phyloP scores from a whole-genome alignment of 2,329 filamentous ascomycete species.

The Domatiomyces globalis region DNA sequence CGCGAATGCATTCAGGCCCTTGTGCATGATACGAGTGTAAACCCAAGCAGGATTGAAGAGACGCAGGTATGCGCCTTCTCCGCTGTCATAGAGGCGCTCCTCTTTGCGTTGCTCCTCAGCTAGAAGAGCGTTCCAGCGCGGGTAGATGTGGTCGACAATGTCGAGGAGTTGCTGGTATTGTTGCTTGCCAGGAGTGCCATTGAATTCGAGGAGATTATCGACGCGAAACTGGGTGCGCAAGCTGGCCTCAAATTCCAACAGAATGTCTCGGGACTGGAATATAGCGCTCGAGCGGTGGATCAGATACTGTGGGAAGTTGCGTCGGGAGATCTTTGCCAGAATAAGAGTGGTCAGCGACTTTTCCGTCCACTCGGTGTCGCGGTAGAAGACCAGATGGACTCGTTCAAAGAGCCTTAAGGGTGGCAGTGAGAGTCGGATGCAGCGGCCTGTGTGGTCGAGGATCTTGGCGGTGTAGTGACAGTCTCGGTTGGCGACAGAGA shows the following conservation, averaged over 20 bases:
- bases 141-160: slow-evolving; percentile 60
- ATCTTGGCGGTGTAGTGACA: slow-evolving; percentile 66
- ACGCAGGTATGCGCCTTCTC: slow-evolving; percentile 77
- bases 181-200: slow-evolving; percentile 51
- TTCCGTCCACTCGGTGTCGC: slow-evolving; percentile 93
- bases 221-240: slow-evolving; percentile 68
- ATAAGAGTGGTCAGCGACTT: slow-evolving; percentile 94
- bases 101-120: slow-evolving; percentile 66
- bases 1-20: slow-evolving; percentile 63
- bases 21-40: slow-evolving; percentile 85
- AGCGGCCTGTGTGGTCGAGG: slow-evolving; percentile 61
- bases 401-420: slow-evolving; percentile 76
- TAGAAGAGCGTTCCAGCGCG: slow-evolving; percentile 64
- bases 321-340: slow-evolving; percentile 70
- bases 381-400: slow-evolving; percentile 89
- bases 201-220: slow-evolving; percentile 69
- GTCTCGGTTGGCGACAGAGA: slow-evolving; percentile 46
- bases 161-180: slow-evolving; percentile 54
- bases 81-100: slow-evolving; percentile 58
- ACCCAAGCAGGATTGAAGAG: slow-evolving; percentile 85
- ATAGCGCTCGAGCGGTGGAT: slow-evolving; percentile 83
- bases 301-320: slow-evolving; percentile 80
- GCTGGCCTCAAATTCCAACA: slow-evolving; percentile 82
- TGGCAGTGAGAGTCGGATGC: slow-evolving; percentile 61
- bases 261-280: slow-evolving; percentile 57